Evolutionary conservation across 2,329 filamentous ascomycete genomes (phyloP), one percentile per base, ranked within the genome.

Genomic region (Neofusicoccum ribis): DNA sequence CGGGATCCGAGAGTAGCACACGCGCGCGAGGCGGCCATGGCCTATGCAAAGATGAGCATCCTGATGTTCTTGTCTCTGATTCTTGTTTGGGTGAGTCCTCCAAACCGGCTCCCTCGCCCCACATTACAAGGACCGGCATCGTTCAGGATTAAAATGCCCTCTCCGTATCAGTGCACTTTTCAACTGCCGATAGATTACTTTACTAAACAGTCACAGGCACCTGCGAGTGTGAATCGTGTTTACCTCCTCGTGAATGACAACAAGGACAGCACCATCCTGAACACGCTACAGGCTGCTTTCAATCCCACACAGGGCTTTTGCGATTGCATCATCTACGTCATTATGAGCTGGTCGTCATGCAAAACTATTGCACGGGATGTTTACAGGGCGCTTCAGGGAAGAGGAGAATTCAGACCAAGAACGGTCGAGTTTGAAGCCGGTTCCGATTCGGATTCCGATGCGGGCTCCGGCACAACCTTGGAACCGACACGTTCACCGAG

Each of bases 241-340:
- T 93, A 90, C 77, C 87, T 87, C 3, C 81, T 93, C 15, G 81
- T 88, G 9, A 81, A 89, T 71, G 79, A 83, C 0, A 78, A 84
- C 36, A 68, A 70, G 15, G 11, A 71, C 1, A 69, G 81, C 5
- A 83, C 88, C 31, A 80, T 83, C 0, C 84, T 95, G 23, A 88
- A 91, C 70, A 88, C 90, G 68, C 85, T 88, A 69, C 89, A 89
- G 27, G 88, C 89, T 0, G 84, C 92, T 46, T 91, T 94, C 0
- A 83, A 95, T 11, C 91, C 92, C 0, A 83, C 93, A 0, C 91
- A 96, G 74, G 92, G 92, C 0, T 91, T 93, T 71, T 94, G 91
- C 91, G 95, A 95, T 74, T 86, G 88, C n/a, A 76, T 91, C 65
- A 92, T 96, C 69, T 95, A 95, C 76, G 78, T 88, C 15, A 83